Base-by-base conservation (phyloP, 1,284 basidiomycete species). In the Marasmius tenuissimus region DNA sequence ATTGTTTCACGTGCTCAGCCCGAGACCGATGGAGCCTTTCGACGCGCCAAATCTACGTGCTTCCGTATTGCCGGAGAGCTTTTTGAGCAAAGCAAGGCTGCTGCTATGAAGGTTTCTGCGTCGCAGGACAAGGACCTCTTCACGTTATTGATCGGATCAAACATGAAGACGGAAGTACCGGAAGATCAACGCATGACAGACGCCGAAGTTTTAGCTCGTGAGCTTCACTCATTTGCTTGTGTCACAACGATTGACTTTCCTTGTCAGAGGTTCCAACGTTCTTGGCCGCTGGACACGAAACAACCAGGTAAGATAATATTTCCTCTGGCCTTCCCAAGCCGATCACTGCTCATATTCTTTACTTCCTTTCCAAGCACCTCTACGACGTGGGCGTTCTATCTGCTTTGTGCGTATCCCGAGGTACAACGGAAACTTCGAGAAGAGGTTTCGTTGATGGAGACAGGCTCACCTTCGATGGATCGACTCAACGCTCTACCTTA, bases 221-320 rank as follows among this genome's bases (percentile, higher is more conserved):
- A 77, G 81, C 84, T 66, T 18, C 27, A 4, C 27, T 4, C 27
- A 27, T 27, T 10, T 67, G 61, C 49, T 57, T 35, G 34, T 16
- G 9, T 56, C 57, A 8, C 59, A 34, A 16, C 11, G 3, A n/a
- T 39, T 4, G 10, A 10, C 7, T 35, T 22, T 58, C 33, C 50
- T 52, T 52, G 4, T 4, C 51, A 85, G 85, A 86, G 75, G 75
- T 87, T 8, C 81, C 85, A 0, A 86, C 85, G 0, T 87, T 87
- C 73, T 70, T 90, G 2, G 75, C 85, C 3, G 86, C 87, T 4
- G 93, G 93, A 0, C 89, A 94, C 72, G 92, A 94, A 71, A 94
- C 93, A 0, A 89, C 86, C 0, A 85, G 87, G 82, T 83, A 67
- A 4, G 8, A 65, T 39, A 16, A 14, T 12, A 52, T 33, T 16